Conservation (phyloP, 2,329 filamentous ascomycete genomes). For the Aspergillus brunneoviolaceus region DNA sequence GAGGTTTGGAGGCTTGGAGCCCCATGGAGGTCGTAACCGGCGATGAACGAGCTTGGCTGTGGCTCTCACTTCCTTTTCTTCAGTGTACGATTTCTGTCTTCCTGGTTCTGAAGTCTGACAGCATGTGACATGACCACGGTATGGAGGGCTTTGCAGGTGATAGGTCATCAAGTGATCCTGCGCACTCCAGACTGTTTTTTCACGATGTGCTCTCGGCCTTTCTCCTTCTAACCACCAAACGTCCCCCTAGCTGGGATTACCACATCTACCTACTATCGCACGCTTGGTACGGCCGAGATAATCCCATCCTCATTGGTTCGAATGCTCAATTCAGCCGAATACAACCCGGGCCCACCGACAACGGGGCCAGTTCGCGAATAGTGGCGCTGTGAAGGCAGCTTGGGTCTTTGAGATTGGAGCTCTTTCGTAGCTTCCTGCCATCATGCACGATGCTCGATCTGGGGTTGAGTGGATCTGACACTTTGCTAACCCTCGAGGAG, state of each 20-base stretch:
- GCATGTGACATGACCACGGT: neutral
- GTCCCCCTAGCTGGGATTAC: neutral
- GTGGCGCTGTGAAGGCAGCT: neutral
- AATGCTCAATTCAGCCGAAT: neutral
- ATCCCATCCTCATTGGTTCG: too few species aligned
- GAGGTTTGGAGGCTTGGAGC: neutral
- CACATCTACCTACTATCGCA: neutral
- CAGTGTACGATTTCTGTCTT: neutral
- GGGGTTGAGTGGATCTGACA: slow-evolving; percentile 1
- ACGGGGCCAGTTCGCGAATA: neutral
- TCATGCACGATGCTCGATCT: neutral
- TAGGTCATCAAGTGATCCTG: neutral
- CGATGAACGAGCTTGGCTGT: neutral
- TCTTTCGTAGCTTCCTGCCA: neutral
- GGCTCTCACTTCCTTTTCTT: neutral
- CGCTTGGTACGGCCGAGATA: neutral
- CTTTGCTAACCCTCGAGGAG: slow-evolving; percentile 2
- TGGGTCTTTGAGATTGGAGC: neutral
- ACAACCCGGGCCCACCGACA: neutral
- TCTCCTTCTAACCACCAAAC: neutral
- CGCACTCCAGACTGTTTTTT: neutral
- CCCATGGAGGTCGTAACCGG: neutral
- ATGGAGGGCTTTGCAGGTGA: too few species aligned
- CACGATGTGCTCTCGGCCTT: neutral
- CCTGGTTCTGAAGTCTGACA: neutral